Evolutionary conservation across 768 basidiomycete genomes (phyloP).

Genomic region (Russula compacta): DNA sequence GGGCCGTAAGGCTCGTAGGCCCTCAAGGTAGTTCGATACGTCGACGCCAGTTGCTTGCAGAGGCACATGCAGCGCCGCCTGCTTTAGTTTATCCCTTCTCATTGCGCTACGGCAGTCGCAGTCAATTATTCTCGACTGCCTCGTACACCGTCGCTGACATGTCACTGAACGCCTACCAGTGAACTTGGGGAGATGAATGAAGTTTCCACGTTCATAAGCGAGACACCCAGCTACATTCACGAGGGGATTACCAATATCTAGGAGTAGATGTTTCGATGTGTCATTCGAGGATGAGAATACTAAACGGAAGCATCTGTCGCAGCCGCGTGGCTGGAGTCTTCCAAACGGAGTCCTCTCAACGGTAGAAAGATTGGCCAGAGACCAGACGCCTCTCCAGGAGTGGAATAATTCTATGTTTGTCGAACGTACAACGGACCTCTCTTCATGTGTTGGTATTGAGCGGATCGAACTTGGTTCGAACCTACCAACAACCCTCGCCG

Average conservation of each 20-base stretch:
- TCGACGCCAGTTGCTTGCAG: slow-evolving; percentile 24
- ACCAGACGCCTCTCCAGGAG: not conserved
- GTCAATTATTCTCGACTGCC: slow-evolving; percentile 34
- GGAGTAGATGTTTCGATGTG: slow-evolving; percentile 34
- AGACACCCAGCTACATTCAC: slow-evolving; percentile 30
- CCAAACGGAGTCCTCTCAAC: not conserved
- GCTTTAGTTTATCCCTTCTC: slow-evolving; percentile 48
- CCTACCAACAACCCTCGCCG: not conserved
- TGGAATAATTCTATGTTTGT: not conserved
- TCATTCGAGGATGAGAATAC: slow-evolving; percentile 32
- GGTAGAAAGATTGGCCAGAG: not conserved
- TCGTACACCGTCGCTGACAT: slow-evolving; percentile 35
- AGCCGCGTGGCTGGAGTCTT: slow-evolving; percentile 30
- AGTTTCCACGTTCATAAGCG: slow-evolving; percentile 43
- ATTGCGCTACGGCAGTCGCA: slow-evolving; percentile 38
- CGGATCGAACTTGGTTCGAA: slow-evolving; percentile 13
- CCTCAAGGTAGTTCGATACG: slow-evolving; percentile 20
- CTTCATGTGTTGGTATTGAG: not conserved
- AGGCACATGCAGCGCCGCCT: slow-evolving; percentile 44
- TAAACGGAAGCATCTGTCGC: slow-evolving; percentile 35
- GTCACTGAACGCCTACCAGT: slow-evolving; percentile 49
- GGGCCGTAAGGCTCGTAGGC: slow-evolving; percentile 38
- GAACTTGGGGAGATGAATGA: slow-evolving; percentile 51
- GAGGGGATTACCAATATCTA: slow-evolving; percentile 40
- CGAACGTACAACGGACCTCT: not conserved